Evolutionary conservation across 2,329 filamentous ascomycete species (phyloP), one percentile per base, ranked within the genome.

Genomic region (Fusarium napiforme): DNA sequence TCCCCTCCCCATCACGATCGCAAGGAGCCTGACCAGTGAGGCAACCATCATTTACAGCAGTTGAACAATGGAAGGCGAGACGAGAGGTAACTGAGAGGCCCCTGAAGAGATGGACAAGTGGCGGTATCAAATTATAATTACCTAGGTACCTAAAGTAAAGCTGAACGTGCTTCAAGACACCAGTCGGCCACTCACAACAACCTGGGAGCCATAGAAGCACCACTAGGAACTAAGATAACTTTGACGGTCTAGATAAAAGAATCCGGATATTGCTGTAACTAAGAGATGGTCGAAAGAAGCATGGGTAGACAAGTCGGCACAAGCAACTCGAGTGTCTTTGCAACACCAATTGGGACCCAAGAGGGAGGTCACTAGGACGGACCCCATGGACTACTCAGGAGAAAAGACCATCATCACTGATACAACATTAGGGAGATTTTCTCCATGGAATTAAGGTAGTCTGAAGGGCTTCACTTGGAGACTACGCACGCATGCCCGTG

Each of bases 1-100:
- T 50, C 40, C 47, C 46, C 39, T 39, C 42, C 62, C 52, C 46
- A 28, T 47, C 63, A n/a, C 26, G 36, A 30, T 26, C 9, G 15
- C 21, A 32, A 32, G 11, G 5, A 39, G 10, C 26, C 36, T 23
- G n/a, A 19, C 21, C 5, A 18, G 5, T 7, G 18, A 47, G 30
- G 40, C 11, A 60, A 1, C 21, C 8, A 36, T 6, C 5, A 36
- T 9, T 6, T 34, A 5, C 23, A 5, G 19, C 11, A 12, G 10
- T 32, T 23, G n/a, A 14, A 46, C 42, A 26, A 26, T 26, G 23
- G 28, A 26, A 23, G n/a, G 11, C 9, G 6, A 30, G n/a, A 26
- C 0, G 11, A 21, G 9, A 26, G 19, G 30, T n/a, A 57, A 46
- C 7, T 15, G 4, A 21, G 3, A 26, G 32, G 18, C 32, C 6